Evolutionary conservation across 2,329 filamentous ascomycete genomes (phyloP).

Genomic region (Kalaharituber pfeilii): DNA sequence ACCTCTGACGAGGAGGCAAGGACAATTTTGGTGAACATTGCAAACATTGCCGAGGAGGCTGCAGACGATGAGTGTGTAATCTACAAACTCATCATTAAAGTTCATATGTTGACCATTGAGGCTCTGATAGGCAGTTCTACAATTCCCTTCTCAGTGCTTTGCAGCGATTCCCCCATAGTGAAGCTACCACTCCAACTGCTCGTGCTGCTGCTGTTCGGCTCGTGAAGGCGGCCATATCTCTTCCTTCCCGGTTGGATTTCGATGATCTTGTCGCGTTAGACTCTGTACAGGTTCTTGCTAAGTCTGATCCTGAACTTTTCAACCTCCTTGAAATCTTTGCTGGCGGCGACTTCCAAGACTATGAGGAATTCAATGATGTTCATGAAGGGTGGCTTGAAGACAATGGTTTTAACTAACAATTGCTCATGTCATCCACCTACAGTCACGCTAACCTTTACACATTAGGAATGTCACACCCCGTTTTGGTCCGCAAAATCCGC

Average conservation of each 20-base stretch:
- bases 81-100: conserved; percentile 46
- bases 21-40: conserved; percentile 66
- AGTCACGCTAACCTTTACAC: too few species aligned
- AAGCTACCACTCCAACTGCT: conserved; percentile 37
- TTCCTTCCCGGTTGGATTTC: conserved; percentile 53
- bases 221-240: conserved; percentile 48
- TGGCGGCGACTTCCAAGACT: conserved; percentile 84
- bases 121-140: conserved; percentile 35
- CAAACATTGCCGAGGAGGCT: conserved; percentile 60
- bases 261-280: conserved; percentile 52
- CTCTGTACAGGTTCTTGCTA: conserved; percentile 68
- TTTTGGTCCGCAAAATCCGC: conserved; percentile 86
- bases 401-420: conserved; percentile 33
- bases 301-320: conserved; percentile 68
- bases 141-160: conserved; percentile 61
- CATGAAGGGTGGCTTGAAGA: conserved; percentile 71
- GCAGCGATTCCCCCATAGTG: conserved; percentile 50
- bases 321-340: conserved; percentile 92
- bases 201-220: conserved; percentile 44
- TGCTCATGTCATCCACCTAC: not conserved
- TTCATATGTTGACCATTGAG: conserved; percentile 46
- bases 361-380: conserved; percentile 86
- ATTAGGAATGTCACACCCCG: conserved; percentile 39
- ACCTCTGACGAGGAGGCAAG: conserved; percentile 65
- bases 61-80: conserved; percentile 53